phyloP scores from a whole-genome alignment of 1,284 basidiomycete species.

The Mycosarcoma maydis region DNA sequence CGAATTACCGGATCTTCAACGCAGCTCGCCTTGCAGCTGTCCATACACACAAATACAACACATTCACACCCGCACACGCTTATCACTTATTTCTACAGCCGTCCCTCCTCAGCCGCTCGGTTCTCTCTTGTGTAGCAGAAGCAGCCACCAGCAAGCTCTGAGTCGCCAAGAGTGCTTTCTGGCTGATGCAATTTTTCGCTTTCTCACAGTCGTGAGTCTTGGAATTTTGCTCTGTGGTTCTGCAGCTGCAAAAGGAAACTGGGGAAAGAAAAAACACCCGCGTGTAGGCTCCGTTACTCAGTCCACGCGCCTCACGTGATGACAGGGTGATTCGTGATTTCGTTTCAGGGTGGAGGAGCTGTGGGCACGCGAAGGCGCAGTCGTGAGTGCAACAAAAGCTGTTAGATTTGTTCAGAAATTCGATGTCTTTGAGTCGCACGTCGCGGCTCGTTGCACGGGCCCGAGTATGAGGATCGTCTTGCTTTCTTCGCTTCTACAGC shows the following conservation, averaged over 20 bases:
- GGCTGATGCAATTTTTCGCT: conserved; percentile 12
- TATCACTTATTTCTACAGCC: not conserved
- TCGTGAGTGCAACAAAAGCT: too few relatives aligned
- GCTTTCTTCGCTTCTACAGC: not conserved
- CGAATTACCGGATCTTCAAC: conserved; percentile 29
- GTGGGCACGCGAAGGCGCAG: too few relatives aligned
- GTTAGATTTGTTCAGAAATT: too few relatives aligned
- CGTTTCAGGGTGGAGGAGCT: not conserved
- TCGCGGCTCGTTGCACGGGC: too few relatives aligned
- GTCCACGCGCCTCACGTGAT: conserved; percentile 45
- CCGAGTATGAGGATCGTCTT: too few relatives aligned
- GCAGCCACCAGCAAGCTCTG: not conserved
- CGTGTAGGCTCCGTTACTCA: conserved; percentile 11
- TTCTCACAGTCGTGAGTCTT: not conserved
- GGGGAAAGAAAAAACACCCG: conserved; percentile 26
- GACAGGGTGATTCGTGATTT: not conserved
- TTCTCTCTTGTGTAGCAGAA: not conserved
- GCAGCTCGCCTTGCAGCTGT: conserved; percentile 17
- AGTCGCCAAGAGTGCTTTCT: not conserved
- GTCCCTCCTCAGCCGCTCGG: conserved; percentile 1
- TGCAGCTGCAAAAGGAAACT: conserved; percentile 10
- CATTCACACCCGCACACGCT: conserved; percentile 6
- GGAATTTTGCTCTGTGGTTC: not conserved
- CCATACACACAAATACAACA: conserved; percentile 8
- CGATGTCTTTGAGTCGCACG: too few relatives aligned